Evolutionary conservation across 768 basidiomycete genomes (phyloP), one percentile per base, ranked within the genome.

Genomic region (Lactarius trivialis): DNA sequence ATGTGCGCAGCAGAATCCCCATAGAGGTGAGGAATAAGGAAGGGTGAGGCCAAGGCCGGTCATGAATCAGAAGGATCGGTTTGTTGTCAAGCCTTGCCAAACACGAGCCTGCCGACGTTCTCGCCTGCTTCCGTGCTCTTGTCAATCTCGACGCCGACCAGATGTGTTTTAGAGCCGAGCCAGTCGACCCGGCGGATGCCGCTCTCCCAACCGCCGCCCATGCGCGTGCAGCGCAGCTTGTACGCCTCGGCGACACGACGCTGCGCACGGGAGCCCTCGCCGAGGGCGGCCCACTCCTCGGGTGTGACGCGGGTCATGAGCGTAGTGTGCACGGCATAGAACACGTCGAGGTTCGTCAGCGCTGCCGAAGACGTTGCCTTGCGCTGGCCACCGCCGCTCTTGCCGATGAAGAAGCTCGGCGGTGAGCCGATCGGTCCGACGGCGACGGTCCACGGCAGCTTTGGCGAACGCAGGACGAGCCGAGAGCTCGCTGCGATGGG

Each of bases 131-230:
- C 70, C 8, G 71, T 68, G 52, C 75, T 73, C 64, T 79, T 82
- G 68, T 80, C 78, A 61, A 85, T 77, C 68, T 86, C 84, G 63
- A 88, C 77, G 28, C 86, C 86, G 34, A 83, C 75, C 39, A 88
- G 70, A 51, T 76, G 73, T 34, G 82, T 85, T 69, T 84, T 86
- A 34, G 80, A 77, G 21, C 82, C 82, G 50, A 88, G 75, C 79
- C 82, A 87, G 73, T 88, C 86, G 15, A 88, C 71, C 55, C 86
- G 74, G 51, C 84, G 78, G 32, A 89, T 83, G n/a, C 86, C 86
- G 21, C 78, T 78, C 30, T 85, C 84, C 85, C 85, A 86, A 14
- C 83, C 85, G 2, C 82, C 85, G 30, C 84, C 85, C 71, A 81
- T 78, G 66, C 76, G 77, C 59, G 76, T 73, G 62, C 86, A 88